These are phyloP conservation scores for Sanghuangporus sanghuang DNA, from an alignment of 1,284 basidiomycete genomes.

Conservation along the genomic window DNA sequence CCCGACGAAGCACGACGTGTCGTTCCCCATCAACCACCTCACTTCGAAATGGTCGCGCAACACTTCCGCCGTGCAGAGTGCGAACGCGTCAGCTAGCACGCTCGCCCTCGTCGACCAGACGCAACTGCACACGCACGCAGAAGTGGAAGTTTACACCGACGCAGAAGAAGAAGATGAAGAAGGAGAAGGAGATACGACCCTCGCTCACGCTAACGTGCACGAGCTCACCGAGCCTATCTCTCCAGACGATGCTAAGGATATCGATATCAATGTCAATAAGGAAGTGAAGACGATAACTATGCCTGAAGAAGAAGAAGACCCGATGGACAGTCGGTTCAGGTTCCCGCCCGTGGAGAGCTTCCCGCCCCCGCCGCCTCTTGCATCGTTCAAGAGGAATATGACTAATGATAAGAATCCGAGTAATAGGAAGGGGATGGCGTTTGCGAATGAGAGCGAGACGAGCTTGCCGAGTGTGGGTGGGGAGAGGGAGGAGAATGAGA, in stretches of 20 bases:
- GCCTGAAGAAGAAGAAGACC: background rate
- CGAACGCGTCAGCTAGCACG: background rate
- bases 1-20: background rate
- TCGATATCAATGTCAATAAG: background rate
- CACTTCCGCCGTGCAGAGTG: constrained; percentile 4
- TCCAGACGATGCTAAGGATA: too few relatives aligned
- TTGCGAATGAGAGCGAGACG: constrained; percentile 29
- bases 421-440: background rate
- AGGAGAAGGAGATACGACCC: background rate
- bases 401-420: background rate
- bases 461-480: constrained; percentile 56
- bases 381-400: background rate
- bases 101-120: background rate
- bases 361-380: constrained; percentile 9
- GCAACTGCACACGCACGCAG: background rate
- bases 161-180: background rate
- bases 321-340: background rate
- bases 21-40: background rate
- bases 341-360: constrained; percentile 13
- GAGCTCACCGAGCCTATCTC: too few relatives aligned
- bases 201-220: background rate
- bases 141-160: background rate
- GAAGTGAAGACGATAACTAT: background rate
- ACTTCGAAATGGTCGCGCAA: constrained; percentile 12
- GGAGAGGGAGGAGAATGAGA: constrained; percentile 35